Evolutionary conservation across 2,329 filamentous ascomycete species (phyloP), one percentile per base, ranked within the genome.

Genomic region (Fusarium verticillioides): DNA sequence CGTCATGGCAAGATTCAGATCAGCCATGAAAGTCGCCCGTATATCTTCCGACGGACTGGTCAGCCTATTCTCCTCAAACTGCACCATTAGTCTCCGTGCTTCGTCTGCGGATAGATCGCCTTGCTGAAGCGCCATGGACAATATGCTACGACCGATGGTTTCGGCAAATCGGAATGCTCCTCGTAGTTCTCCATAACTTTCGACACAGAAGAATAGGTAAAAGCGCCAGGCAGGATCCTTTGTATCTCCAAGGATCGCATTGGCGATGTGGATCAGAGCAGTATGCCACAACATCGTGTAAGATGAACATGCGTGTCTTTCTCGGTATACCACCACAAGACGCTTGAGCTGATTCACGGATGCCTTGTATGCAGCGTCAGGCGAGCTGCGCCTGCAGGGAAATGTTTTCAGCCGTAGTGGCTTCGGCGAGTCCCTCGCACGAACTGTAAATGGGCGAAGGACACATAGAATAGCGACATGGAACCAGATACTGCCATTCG

Each of bases 221-320:
- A 80, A 77, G 18, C 77, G 78, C 78, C 79, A 81, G 15, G 81
- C 67, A 0, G 78, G 70, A 16, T 83, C 77, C 6, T 75, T 62
- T 2, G 72, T 77, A 16, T 78, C 72, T 21, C 76, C 73, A 1
- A 84, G 69, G 18, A 84, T 78, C 8, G 81, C 82, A 39, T 84
- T 85, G 9, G 80, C 75, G 1, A 84, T 75, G 40, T 84, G 84
- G 5, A 82, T 79, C 26, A 85, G 71, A 4, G 81, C 82, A 7
- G 78, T 83, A 54, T 84, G 82, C 82, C 83, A 85, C 5, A 84
- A 74, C 12, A 84, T 79, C 4, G 81, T 81, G 59, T 81, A 83
- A 2, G 77, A 74, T 5, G 83, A 82, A 12, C 78, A 79, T 12
- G 70, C 58, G 47, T 83, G 79, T 7, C 77, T 75, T 23, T 75